A percentile compares a stretch with the other conserved stretches of the same genome.
These are phyloP conservation scores for Actinomortierella ambigua DNA, from an alignment of 371 early-diverging fungal species.

Conservation along the genomic window DNA sequence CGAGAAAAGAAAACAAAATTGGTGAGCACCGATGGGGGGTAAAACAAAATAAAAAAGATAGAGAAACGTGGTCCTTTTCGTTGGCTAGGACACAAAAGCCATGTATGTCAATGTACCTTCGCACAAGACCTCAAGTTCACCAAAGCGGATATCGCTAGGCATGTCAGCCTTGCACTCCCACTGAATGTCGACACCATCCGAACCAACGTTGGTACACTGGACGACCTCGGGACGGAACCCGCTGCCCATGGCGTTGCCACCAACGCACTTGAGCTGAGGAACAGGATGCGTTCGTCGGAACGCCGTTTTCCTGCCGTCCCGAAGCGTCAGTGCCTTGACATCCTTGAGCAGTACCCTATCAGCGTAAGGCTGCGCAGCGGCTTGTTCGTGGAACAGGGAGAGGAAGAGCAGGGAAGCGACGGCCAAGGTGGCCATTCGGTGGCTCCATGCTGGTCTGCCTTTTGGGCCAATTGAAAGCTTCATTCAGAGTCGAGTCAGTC, in stretches of 20 bases:
- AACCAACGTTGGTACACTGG: conserved; percentile 45
- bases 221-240: conserved; percentile 16
- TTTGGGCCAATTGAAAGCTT: too few relatives aligned
- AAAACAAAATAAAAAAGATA: not conserved
- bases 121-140: conserved; percentile 54
- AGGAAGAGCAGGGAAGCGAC: too few relatives aligned
- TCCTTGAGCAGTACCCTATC: conserved; percentile 28
- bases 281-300: conserved; percentile 32
- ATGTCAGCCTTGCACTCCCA: conserved; percentile 61
- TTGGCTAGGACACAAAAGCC: not conserved
- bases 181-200: conserved; percentile 52
- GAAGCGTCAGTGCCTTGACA: conserved; percentile 38
- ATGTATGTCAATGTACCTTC: conserved; percentile 36
- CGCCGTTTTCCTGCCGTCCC: conserved; percentile 27
- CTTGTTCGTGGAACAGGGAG: too few relatives aligned
- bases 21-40: not conserved
- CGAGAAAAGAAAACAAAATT: not conserved
- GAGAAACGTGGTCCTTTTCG: not conserved
- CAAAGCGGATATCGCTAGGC: conserved; percentile 50
- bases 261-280: conserved; percentile 29
- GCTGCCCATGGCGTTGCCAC: conserved; percentile 36
- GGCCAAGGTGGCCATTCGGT: too few relatives aligned
- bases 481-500: too few relatives aligned
- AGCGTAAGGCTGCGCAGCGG: conserved; percentile 12
- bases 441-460: too few relatives aligned